Percentiles rank a stretch among this genome's conserved stretches.
phyloP scores from a whole-genome alignment of 169 alveolate species.

The Plasmodium billcollinsi region DNA sequence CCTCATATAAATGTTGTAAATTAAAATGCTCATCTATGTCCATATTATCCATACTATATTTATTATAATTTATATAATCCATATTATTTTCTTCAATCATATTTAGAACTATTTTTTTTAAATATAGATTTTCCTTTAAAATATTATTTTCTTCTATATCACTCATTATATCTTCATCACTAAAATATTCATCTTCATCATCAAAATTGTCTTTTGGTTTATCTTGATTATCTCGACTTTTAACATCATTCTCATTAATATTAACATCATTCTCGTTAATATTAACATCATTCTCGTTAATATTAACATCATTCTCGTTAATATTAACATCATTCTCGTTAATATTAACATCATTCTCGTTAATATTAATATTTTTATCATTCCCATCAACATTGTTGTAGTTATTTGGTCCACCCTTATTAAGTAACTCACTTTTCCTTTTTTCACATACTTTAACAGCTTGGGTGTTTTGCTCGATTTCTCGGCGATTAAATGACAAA shows the following conservation, averaged over 20 bases:
- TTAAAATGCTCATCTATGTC: not conserved
- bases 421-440: not conserved
- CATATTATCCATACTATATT: not conserved
- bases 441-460: not conserved
- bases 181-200: conserved; percentile 9
- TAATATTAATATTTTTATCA: not conserved
- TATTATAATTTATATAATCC: conserved; percentile 23
- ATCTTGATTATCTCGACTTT: not conserved
- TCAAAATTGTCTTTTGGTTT: not conserved
- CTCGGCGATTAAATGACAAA: conserved; percentile 13
- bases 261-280: no score
- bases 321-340: not conserved
- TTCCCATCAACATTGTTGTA: not conserved
- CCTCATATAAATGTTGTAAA: not conserved
- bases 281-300: conserved; percentile 6
- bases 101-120: conserved; percentile 16
- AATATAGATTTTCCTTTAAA: conserved; percentile 27
- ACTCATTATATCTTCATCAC: conserved; percentile 43
- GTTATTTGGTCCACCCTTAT: not conserved
- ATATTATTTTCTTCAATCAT: conserved; percentile 40
- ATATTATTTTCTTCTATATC: conserved; percentile 35
- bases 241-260: not conserved
- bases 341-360: not conserved
- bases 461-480: not conserved
- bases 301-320: conserved; percentile 11